These are phyloP conservation scores for Starmerella powellii DNA, from an alignment of 805 yeast genomes.

Conservation along the genomic window DNA sequence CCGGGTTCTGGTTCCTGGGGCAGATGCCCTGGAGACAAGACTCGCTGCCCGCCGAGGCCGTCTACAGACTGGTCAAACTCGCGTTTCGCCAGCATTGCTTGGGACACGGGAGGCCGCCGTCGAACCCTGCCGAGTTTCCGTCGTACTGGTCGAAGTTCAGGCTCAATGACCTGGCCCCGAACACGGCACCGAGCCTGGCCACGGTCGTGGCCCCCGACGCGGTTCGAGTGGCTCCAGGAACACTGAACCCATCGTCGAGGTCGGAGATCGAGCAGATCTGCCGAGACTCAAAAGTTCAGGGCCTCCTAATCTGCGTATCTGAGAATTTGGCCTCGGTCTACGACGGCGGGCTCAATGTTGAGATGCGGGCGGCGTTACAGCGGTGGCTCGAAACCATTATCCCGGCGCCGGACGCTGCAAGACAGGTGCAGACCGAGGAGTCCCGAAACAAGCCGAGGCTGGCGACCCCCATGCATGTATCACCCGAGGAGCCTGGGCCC, in stretches of 20 bases:
- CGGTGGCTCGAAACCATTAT: conserved; percentile 11
- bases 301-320: conserved; percentile 11
- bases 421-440: not conserved
- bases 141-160: conserved; percentile 4
- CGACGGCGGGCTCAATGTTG: conserved; percentile 11
- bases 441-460: not conserved
- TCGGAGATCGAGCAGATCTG: conserved; percentile 58
- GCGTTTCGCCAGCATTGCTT: conserved; percentile 6
- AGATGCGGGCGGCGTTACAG: conserved; percentile 14
- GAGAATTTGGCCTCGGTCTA: conserved; percentile 15
- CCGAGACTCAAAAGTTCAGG: conserved; percentile 41
- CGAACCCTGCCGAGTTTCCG: not conserved
- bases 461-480: not conserved
- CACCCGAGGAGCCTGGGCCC: not conserved
- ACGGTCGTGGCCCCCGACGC: conserved; percentile 10
- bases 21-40: conserved; percentile 3
- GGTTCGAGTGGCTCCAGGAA: conserved; percentile 22
- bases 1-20: conserved; percentile 22
- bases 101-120: not conserved
- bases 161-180: no score
- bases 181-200: not conserved
- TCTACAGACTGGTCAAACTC: conserved; percentile 5
- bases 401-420: no score
- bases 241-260: conserved; percentile 66
- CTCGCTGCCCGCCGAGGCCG: conserved; percentile 9